Conservation (phyloP, 768 basidiomycete genomes). For the Pholiota molesta region DNA sequence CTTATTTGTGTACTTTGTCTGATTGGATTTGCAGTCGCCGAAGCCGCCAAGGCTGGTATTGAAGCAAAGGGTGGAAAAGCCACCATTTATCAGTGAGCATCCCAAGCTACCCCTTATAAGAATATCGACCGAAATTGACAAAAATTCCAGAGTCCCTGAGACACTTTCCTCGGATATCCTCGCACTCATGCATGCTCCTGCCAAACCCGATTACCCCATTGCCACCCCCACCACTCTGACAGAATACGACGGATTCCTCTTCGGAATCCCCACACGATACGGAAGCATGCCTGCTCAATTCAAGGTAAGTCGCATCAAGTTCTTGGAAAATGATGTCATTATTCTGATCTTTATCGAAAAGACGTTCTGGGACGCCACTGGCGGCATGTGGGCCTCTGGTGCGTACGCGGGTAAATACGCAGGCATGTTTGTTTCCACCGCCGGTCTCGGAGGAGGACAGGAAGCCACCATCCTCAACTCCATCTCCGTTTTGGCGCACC, state of each 20-base stretch:
- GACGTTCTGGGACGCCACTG: constrained; percentile 82
- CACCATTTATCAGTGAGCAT: constrained; percentile 56
- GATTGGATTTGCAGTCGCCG: constrained; percentile 53
- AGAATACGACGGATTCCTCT: constrained; percentile 70
- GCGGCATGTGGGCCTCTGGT: constrained; percentile 60
- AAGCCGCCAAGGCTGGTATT: constrained; percentile 52
- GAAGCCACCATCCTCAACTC: constrained; percentile 50
- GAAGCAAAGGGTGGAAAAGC: constrained; percentile 50
- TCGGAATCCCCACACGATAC: constrained; percentile 82
- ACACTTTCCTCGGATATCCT: constrained; percentile 75
- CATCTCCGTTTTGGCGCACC: constrained; percentile 62
- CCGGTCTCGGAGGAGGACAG: constrained; percentile 72
- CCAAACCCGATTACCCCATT: constrained; percentile 74
- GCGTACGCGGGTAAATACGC: constrained; percentile 69
- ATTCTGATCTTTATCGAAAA: constrained; percentile 23
- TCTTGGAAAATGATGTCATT: neutral
- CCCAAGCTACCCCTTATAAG: neutral
- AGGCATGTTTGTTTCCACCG: constrained; percentile 69
- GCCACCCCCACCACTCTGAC: constrained; percentile 55
- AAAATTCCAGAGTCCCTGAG: constrained; percentile 65
- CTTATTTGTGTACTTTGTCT: constrained; percentile 2
- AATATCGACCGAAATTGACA: neutral
- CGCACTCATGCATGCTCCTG: constrained; percentile 66
- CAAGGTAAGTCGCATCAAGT: constrained; percentile 49
- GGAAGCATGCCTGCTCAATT: constrained; percentile 82